Percentiles rank a stretch among this genome's conserved stretches.
phyloP scores from a whole-genome alignment of 768 basidiomycete species.

The Tulasnella sp. region DNA sequence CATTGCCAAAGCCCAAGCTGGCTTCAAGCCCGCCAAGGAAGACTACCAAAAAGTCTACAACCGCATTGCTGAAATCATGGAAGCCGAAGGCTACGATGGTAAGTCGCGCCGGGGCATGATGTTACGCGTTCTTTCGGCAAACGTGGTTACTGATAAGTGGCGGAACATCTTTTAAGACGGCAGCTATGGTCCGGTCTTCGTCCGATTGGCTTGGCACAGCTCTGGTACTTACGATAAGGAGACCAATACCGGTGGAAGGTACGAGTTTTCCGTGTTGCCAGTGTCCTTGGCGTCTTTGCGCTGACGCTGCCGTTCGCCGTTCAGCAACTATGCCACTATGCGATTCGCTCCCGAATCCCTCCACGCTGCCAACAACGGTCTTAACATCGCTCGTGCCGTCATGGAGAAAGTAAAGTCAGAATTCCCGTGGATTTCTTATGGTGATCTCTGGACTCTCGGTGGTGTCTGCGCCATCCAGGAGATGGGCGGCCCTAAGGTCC shows the following conservation, averaged over 20 bases:
- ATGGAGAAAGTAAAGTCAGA: constrained; percentile 85
- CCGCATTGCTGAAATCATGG: constrained; percentile 66
- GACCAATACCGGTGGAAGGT: constrained; percentile 72
- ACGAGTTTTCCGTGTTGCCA: constrained; percentile 16
- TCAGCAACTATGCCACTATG: constrained; percentile 97
- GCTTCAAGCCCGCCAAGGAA: constrained; percentile 66
- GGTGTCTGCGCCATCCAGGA: constrained; percentile 91
- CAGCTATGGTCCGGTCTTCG: constrained; percentile 76
- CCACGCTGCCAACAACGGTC: constrained; percentile 78
- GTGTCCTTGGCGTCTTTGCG: constrained; percentile 5
- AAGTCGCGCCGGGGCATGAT: constrained; percentile 22
- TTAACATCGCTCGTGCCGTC: constrained; percentile 67
- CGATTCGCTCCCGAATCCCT: constrained; percentile 83
- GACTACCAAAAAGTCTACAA: constrained; percentile 98
- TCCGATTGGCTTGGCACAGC: constrained; percentile 92
- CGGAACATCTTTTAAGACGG: constrained; percentile 48
- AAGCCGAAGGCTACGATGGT: constrained; percentile 83
- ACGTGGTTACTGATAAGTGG: not conserved
- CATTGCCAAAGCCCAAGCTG: constrained; percentile 52
- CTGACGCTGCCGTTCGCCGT: constrained; percentile 2
- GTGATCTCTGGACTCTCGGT: constrained; percentile 93
- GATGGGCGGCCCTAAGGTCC: constrained; percentile 85
- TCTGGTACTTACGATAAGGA: constrained; percentile 88
- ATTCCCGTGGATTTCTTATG: constrained; percentile 91
- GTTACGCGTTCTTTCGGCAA: not conserved